Base-by-base conservation (phyloP, 2,329 filamentous ascomycete species). In the Lasiodiplodia citricola region DNA sequence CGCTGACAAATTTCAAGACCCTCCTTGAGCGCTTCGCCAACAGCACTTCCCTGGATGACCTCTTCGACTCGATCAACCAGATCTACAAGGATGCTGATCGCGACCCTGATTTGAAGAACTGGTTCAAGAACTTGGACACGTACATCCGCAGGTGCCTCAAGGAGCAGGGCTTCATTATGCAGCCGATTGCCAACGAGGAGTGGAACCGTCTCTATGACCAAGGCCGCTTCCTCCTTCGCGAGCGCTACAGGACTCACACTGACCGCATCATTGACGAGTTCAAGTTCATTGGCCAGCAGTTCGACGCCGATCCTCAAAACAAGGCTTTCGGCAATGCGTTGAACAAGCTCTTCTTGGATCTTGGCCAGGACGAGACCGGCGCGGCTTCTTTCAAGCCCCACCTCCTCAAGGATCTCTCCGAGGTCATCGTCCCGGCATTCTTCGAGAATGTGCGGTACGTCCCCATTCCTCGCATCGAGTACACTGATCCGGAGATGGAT, bases 11-110 rank as follows among this genome's bases (percentile, higher is more conserved):
- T 57, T 80, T 83, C 23, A 85, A 92, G 88, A 93, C 89, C 10
- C 85, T 99, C 23, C 90, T 99, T 73, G 96, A 98, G 84, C 92
- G 96, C 58, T 98, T 97, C 75, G 96, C 96, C 77, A 98, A 99
- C 80, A 91, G 91, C 76, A 98, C 96, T 10, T 97, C 94, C 0
- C 89, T 90, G 41, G 91, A 96, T 71, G 93, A 97, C 73, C 84
- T 98, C 4, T 93, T 96, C 83, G 90, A 92, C 21, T 89, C 94
- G 0, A 91, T 99, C 79, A 91, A 94, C 73, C 87, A 89, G 71
- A 90, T 99, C 74, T 98, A 98, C 83, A 84, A 85, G 62, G 93
- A 97, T 78, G 94, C 96, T 4, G 93, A 98, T 71, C 86, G 86
- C 23, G 96, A 99, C 73, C 88, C 91, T 0, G 93, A 98, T 77